Evolutionary conservation across 78 protist genomes (phyloP), one percentile per base, ranked within the genome.

Genomic region (Bodo saltans): DNA sequence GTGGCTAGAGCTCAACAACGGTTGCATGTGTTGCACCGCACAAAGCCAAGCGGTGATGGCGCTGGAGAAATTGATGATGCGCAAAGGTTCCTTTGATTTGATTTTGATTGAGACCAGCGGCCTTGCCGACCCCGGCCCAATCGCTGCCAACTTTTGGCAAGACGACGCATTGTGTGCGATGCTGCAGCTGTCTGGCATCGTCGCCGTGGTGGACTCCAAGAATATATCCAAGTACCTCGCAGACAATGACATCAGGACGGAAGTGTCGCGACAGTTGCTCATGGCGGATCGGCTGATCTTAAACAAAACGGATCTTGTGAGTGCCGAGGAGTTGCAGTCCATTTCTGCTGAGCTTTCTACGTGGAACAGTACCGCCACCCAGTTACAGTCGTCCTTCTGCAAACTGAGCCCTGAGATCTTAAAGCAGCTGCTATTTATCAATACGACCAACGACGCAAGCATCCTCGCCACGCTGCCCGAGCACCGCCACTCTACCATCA

Each of bases 1-100:
- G 37, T 87, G 89, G 89, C 29, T 89, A 27, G 95, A 92, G 86
- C 74, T 88, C 32, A 3, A 82, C 32, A 92, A 92, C 68, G 95
- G 95, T 30, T 92, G 95, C 71, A 29, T 92, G 29, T 92, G 95
- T 85, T 92, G 95, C 88, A n/a, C 81, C 21, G 92, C 90, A 32
- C 78, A 85, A 85, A 93, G 81, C 30, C 75, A 69, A 4, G 79
- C 88, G 27, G 83, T 87, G 33, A 0, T 23, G 0, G 92, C 92
- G 33, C 38, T 92, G 68, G 92, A 87, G 70, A 35, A 32, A n/a
- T 85, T 92, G 42, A 75, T 88, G 83, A 79, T 41, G 42, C 12
- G 26, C 21, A 0, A 35, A 42, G 92, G 90, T 8, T 67, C 25
- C 23, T 86, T 89, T n/a, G 94, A 92, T 74, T 40, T 89, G 35